Conservation (phyloP, 2,329 filamentous ascomycete genomes). For the Aureobasidium uvarum region DNA sequence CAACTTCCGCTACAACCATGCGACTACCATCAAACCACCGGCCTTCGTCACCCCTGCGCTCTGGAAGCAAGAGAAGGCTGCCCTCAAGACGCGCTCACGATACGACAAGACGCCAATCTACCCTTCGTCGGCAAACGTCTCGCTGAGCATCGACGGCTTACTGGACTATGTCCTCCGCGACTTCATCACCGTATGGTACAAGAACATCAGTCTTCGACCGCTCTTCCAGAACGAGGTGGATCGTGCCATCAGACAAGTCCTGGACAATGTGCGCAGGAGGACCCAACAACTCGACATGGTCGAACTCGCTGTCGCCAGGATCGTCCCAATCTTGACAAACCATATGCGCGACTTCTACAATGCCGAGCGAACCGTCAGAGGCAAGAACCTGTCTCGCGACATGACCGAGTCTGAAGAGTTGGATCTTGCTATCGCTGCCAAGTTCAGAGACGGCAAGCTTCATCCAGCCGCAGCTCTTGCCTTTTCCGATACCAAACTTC, state of each 20-base stretch:
- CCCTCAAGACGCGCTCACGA: conserved; percentile 62
- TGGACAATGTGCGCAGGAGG: conserved; percentile 69
- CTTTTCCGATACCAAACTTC: conserved; percentile 77
- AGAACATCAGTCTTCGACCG: conserved; percentile 74
- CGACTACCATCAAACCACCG: conserved; percentile 41
- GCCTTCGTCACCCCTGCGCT: conserved; percentile 37
- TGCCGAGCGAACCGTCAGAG: conserved; percentile 81
- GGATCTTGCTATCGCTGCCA: conserved; percentile 90
- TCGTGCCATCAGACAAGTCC: conserved; percentile 68
- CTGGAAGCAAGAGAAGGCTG: conserved; percentile 70
- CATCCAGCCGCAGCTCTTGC: conserved; percentile 82
- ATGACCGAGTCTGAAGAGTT: conserved; percentile 96
- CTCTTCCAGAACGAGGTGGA: conserved; percentile 87
- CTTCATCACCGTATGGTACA: conserved; percentile 88
- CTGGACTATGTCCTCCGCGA: conserved; percentile 75
- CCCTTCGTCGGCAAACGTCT: conserved; percentile 72
- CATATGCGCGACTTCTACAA: conserved; percentile 90
- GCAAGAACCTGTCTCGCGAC: conserved; percentile 80
- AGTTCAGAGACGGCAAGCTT: conserved; percentile 83
- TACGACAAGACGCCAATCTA: conserved; percentile 72
- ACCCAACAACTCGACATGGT: conserved; percentile 76
- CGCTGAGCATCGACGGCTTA: conserved; percentile 74
- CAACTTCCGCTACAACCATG: conserved; percentile 55
- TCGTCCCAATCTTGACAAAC: conserved; percentile 82
- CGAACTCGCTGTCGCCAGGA: conserved; percentile 73